Base-by-base conservation (phyloP, 768 basidiomycete species). In the Mycena rosella region DNA sequence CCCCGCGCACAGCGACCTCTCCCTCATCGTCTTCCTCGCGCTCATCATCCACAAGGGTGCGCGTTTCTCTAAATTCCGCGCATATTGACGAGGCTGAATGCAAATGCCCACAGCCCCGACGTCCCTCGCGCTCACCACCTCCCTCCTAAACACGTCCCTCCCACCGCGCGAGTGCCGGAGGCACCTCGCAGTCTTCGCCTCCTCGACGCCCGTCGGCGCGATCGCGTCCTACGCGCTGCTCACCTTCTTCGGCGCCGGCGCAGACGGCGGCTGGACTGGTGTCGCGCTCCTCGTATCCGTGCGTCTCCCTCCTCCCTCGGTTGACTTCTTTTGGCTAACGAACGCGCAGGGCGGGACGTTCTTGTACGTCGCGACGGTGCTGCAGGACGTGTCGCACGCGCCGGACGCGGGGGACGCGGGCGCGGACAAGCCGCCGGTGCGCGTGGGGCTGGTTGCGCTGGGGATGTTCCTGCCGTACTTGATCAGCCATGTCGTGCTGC, bases 291-390 rank as follows among this genome's bases (percentile, higher is more conserved):
- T 98, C 9, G 84, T 97, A 72, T 97, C 96, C 17, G 96, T 96
- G 73, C 74, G 90, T 81, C 24, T n/a, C 56, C 27, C 36, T 34
- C 11, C 48, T 58, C 72, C 54, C 29, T 20, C 53, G 30, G 26
- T 63, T n/a, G n/a, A 24, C 65, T 32, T 24, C 42, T 32, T 29
- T 34, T 65, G 7, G 60, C 42, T 44, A n/a, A 44, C 42, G 20
- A 22, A 20, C 6, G 20, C 11, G 18, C 14, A 96, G 94, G 96
- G 94, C 49, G 96, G 96, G 11, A 96, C 95, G 4, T 98, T 98
- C 80, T 83, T 98, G 42, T 98, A 97, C 75, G 96, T 98, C 11
- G 95, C 96, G 1, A 96, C 96, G 1, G 91, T 95, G 44, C 83
- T 96, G n/a, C 94, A 95, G 74, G 88, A 92, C 3, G 85, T 91